Percentiles rank a stretch among this genome's conserved stretches.
These are phyloP conservation scores for Trypanosoma boissoni DNA, from an alignment of 208 protist species.

Conservation along the genomic window DNA sequence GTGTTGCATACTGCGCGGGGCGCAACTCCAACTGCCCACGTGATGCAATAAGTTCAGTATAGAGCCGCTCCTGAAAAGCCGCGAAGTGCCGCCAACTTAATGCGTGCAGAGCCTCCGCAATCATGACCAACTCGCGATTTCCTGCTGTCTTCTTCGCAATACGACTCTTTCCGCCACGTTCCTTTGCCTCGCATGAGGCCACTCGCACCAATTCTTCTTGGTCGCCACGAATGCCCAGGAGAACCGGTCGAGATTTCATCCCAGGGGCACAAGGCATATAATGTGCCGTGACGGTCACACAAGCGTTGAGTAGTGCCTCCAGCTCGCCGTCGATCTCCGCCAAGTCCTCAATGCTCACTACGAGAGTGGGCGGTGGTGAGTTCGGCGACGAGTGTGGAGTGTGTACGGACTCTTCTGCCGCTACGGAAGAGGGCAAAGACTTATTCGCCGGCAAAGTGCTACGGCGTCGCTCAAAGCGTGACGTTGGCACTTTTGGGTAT, in stretches of 20 bases:
- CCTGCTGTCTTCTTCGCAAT: slow-evolving; percentile 17
- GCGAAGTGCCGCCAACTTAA: slow-evolving; percentile 25
- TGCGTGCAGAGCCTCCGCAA: slow-evolving; percentile 23
- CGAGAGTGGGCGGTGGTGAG: neutral
- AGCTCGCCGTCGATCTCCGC: slow-evolving; percentile 29
- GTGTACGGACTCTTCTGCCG: neutral
- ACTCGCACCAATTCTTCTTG: neutral
- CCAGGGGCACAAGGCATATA: slow-evolving; percentile 9
- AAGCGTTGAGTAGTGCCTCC: slow-evolving; percentile 24
- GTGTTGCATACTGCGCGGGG: slow-evolving; percentile 12
- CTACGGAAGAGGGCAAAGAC: neutral
- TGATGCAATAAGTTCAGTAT: slow-evolving; percentile 7
- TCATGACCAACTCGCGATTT: slow-evolving; percentile 23
- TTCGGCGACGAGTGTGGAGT: neutral
- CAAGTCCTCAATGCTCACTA: slow-evolving; percentile 23
- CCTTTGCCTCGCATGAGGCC: slow-evolving; percentile 14
- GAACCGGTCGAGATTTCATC: slow-evolving; percentile 10
- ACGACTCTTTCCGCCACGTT: slow-evolving; percentile 23
- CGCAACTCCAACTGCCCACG: slow-evolving; percentile 19
- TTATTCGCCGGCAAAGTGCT: neutral
- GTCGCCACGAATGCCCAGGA: neutral
- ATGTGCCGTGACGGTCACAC: slow-evolving; percentile 20
- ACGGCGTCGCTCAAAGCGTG: slow-evolving; percentile 15
- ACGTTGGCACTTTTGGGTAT: too few species aligned
- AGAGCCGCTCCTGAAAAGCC: slow-evolving; percentile 26